Evolutionary conservation across 2,329 filamentous ascomycete genomes (phyloP), one percentile per base, ranked within the genome.

Genomic region (Salinomyces thailandicus): DNA sequence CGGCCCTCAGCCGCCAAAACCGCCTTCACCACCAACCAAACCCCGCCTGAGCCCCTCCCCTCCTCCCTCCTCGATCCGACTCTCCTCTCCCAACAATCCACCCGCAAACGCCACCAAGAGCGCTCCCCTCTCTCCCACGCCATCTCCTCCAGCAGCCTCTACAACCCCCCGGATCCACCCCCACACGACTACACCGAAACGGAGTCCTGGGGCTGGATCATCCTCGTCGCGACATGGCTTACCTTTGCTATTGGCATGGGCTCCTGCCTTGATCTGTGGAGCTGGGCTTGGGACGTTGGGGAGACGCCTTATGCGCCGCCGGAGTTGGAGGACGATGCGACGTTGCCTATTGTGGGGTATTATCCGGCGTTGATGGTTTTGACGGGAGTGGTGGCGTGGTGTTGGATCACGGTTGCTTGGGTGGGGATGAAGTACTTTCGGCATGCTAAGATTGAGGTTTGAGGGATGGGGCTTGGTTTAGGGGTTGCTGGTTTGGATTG

Each of bases 371-470:
- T 98, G 53, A 83, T 96, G 46, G 91, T 96, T 40, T 67, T 96
- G 48, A 95, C 89, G 3, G 80, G 79, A 32, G 84, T 98, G 18
- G 95, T 98, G 84, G 86, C 87, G 13, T 98, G 91, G 91, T 85
- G 96, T 5, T 98, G 91, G 91, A 91, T 96, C 13, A 77, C 94
- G 9, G 79, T 93, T 39, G 91, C 93, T 8, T 98, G 91, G 91
- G 81, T 96, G 33, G 91, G 91, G 16, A 96, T 98, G 89, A 98
- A 98, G 60, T 96, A 96, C 61, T 98, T 98, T 57, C 78, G 87
- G 50, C 91, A 98, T 68, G 89, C 91, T 20, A 94, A 94, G 66
- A 93, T 96, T 55, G 84, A 71, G 31, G 71, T 53, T 22, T 55
- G 18, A 38, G 22, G n/a, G 22, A n/a, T n/a, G n/a, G n/a, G n/a